Conservation (phyloP, 164 flowering plant genomes). For the Sedum album region DNA sequence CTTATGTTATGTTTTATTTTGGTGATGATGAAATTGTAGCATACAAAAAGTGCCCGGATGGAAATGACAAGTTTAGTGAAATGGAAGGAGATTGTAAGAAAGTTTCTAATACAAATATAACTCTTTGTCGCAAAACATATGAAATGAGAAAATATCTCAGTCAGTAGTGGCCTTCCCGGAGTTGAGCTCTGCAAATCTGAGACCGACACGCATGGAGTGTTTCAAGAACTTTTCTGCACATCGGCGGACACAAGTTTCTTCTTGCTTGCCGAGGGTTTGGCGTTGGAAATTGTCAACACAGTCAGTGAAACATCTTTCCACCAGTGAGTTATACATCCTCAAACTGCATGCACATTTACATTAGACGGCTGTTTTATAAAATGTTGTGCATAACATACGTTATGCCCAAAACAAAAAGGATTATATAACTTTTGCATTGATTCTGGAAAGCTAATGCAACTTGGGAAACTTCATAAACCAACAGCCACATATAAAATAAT, state of each 20-base stretch:
- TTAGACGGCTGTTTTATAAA: neutral
- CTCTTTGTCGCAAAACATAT: conserved; percentile 14
- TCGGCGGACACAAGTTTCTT: conserved; percentile 57
- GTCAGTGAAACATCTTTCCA: conserved; percentile 19
- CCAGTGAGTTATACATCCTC: conserved; percentile 23
- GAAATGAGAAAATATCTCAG: conserved; percentile 13
- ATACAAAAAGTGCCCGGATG: no score
- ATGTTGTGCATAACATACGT: no score
- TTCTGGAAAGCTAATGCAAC: no score
- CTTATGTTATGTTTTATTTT: no score
- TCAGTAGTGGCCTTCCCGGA: conserved; percentile 61
- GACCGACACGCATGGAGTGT: conserved; percentile 65
- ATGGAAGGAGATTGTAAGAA: neutral
- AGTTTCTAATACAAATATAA: conserved; percentile 29
- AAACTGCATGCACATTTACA: conserved; percentile 15
- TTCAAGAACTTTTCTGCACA: conserved; percentile 77
- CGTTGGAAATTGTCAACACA: conserved; percentile 37
- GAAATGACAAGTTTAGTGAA: no score
- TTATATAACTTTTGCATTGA: no score
- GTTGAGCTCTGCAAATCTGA: conserved; percentile 79
- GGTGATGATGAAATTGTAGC: no score
- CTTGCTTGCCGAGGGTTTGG: conserved; percentile 44
- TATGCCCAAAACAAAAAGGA: no score
- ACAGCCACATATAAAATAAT: no score
- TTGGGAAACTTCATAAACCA: no score